These are phyloP conservation scores for Aspergillus transmontanensis DNA, from an alignment of 2,329 filamentous ascomycete species.

Conservation along the genomic window DNA sequence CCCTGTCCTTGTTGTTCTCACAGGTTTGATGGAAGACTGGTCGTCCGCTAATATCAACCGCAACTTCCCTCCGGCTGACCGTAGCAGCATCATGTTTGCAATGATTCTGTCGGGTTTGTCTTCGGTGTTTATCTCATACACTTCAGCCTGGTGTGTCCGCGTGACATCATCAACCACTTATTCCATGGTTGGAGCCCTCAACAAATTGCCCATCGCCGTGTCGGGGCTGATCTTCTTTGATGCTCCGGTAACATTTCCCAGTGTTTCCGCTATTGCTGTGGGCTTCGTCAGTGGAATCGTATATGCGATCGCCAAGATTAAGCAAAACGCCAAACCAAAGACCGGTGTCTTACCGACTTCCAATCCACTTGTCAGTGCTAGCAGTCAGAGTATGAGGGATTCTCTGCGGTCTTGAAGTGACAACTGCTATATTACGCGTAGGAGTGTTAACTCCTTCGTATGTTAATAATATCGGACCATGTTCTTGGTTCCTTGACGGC, in stretches of 20 bases:
- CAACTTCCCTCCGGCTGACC: conserved; percentile 84
- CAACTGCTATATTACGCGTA: neutral
- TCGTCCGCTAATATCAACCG: conserved; percentile 76
- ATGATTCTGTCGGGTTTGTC: conserved; percentile 94
- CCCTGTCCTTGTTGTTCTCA: conserved; percentile 81
- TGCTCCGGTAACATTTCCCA: conserved; percentile 87
- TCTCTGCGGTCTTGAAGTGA: conserved; percentile 68
- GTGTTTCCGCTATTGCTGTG: conserved; percentile 85
- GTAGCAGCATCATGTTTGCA: conserved; percentile 77
- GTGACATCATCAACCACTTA: conserved; percentile 97
- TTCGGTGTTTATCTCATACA: conserved; percentile 99
- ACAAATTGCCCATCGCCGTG: conserved; percentile 95
- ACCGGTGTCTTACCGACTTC: conserved; percentile 68
- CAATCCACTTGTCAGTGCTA: conserved; percentile 79
- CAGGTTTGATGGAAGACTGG: conserved; percentile 89
- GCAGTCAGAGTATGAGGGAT: conserved; percentile 87
- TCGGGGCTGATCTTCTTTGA: conserved; percentile 94
- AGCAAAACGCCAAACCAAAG: conserved; percentile 70
- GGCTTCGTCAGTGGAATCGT: conserved; percentile 92
- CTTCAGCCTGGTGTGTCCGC: conserved; percentile 97
- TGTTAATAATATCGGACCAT: neutral
- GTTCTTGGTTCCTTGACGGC: neutral
- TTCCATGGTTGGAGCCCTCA: conserved; percentile 96
- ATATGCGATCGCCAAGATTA: conserved; percentile 83
- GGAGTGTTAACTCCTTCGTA: neutral